Percentiles rank a stretch among this genome's conserved stretches.
These are phyloP conservation scores for Salix udensis DNA, from an alignment of 345 rosid species.

Conservation along the genomic window DNA sequence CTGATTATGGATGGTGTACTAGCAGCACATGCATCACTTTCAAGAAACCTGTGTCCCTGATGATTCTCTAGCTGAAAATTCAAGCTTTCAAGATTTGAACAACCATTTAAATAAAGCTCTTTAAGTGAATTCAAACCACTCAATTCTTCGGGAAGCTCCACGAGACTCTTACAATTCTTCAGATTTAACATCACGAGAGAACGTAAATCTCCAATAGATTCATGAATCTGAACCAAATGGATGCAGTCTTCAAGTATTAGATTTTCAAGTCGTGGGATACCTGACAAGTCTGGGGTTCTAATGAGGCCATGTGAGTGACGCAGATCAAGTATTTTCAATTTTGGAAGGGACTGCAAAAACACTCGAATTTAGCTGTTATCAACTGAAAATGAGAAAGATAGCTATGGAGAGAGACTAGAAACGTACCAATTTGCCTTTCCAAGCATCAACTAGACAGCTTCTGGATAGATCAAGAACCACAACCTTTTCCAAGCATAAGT, in stretches of 20 bases:
- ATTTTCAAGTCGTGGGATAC: no score
- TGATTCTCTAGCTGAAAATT: neutral
- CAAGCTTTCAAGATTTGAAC: neutral
- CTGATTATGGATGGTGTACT: no score
- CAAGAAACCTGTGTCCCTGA: no score
- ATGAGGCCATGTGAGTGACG: no score
- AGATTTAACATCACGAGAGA: neutral
- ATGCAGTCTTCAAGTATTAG: no score
- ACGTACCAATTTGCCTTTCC: slow-evolving; percentile 4
- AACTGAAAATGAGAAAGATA: no score
- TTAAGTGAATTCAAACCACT: neutral
- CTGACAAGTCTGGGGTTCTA: no score
- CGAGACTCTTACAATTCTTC: neutral
- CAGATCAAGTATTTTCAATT: no score
- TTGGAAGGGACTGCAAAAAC: no score
- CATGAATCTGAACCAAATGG: no score
- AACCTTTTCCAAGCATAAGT: neutral
- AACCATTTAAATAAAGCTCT: neutral
- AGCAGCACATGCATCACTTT: no score
- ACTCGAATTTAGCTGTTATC: no score
- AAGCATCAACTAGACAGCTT: neutral
- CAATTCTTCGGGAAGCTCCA: neutral
- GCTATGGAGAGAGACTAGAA: neutral
- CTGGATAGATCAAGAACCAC: neutral
- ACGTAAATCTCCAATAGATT: neutral